These are phyloP conservation scores for Penicillium samsonianum DNA, from an alignment of 495 filamentous ascomycete genomes.

Conservation along the genomic window DNA sequence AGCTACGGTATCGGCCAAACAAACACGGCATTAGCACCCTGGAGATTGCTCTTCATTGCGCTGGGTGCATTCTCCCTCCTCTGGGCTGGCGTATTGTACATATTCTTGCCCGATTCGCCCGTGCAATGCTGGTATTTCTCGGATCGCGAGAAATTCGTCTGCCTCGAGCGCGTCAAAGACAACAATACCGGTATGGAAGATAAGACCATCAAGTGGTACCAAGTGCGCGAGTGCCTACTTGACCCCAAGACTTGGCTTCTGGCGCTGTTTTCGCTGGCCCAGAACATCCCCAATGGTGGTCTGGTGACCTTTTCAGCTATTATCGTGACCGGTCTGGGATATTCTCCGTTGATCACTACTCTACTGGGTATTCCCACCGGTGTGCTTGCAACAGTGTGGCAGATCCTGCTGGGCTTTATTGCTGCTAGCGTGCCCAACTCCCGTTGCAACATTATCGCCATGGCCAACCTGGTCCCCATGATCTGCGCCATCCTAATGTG, in stretches of 20 bases:
- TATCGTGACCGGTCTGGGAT: conserved; percentile 42
- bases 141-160: conserved; percentile 47
- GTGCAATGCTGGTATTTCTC: conserved; percentile 45
- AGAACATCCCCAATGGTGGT: conserved; percentile 38
- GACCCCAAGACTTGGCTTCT: conserved; percentile 48
- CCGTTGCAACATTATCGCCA: conserved; percentile 36
- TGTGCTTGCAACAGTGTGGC: conserved; percentile 31
- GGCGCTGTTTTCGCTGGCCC: conserved; percentile 25
- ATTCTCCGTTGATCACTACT: conserved; percentile 29
- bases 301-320: conserved; percentile 39
- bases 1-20: conserved; percentile 22
- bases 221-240: conserved; percentile 47
- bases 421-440: conserved; percentile 38
- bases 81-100: conserved; percentile 39
- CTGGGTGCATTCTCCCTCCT: conserved; percentile 35
- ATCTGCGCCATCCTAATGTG: conserved; percentile 40
- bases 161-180: conserved; percentile 52
- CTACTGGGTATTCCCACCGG: conserved; percentile 39
- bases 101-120: conserved; percentile 54
- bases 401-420: conserved; percentile 38
- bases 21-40: conserved; percentile 11
- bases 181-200: conserved; percentile 59
- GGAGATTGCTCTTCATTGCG: conserved; percentile 25
- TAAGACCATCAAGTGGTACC: conserved; percentile 51
- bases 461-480: conserved; percentile 34